Base-by-base conservation (phyloP, 2,329 filamentous ascomycete species). In the Hirsutella minnesotensis region DNA sequence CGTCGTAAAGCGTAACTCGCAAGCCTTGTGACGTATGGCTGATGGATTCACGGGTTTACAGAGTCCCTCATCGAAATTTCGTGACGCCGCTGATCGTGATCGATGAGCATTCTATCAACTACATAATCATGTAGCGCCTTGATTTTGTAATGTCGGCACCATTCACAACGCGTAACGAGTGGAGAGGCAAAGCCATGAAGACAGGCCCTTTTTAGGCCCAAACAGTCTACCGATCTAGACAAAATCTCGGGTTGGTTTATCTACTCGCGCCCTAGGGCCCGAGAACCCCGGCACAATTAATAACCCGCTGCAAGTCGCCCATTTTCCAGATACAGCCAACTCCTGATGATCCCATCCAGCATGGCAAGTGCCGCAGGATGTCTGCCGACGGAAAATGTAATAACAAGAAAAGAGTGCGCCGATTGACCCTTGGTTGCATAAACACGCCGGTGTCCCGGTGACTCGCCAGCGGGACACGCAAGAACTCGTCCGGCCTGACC, bases 261-360 rank as follows among this genome's bases (percentile, higher is more conserved):
- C 29, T 30, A 44, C 27, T 31, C 30, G 15, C 41, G 24, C 20
- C 22, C 24, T 27, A 27, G 24, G 9, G 34, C 20, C 19, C 13
- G 15, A 36, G 33, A 18, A 18, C 16, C 33, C 31, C 15, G 20
- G 30, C 37, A 38, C 29, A 37, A 45, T 45, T 47, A 43, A 40
- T 38, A 44, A 42, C 41, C 19, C 43, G 39, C 41, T 45, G 41
- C 41, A 16, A 24, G 20, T 27, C 39, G 31, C 31, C 20, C 30
- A 10, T 41, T 41, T 41, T 36, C 31, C n/a, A 21, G 31, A 37
- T 24, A 37, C 18, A 46, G 46, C 47, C 48, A 51, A 53, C 46
- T 53, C 48, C 49, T 44, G 40, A 15, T 48, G 40, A 40, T 39
- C 39, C 29, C 41, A 13, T 48, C 40, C 43, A 46, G 40, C 20